Evolutionary conservation across 1,284 basidiomycete genomes (phyloP), one percentile per base, ranked within the genome.

Genomic region (Apiotrichum laibachii): DNA sequence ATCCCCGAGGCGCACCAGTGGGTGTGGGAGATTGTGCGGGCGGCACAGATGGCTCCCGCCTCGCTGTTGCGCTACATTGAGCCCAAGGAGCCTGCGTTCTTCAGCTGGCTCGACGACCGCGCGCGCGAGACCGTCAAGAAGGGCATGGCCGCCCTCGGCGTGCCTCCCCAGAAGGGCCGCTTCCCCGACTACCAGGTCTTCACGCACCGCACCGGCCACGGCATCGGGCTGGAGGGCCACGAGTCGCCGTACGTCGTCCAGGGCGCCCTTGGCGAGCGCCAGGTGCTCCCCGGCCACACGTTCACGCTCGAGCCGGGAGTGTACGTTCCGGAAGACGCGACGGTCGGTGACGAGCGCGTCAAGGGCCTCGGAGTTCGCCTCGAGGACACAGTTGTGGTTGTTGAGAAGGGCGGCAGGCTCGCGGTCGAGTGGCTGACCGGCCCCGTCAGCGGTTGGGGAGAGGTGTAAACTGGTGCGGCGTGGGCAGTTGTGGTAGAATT

Each of bases 301-400:
- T 91, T 92, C 76, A 90, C 88, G 9, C 82, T 91, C 66, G 90
- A 93, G 73, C 90, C 90, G 2, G 89, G 90, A 0, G 80, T 92
- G 34, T 92, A 92, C 74, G 87, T 92, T 54, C 72, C 73, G 4
- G 16, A 47, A 2, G 62, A 57, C 1, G 44, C 57, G n/a, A 51
- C 55, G 39, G 57, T 61, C 16, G 59, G 57, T 31, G 39, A 58
- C 40, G 52, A 56, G 37, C 60, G 56, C 1, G 83, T 87, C 63
- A 85, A 83, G 42, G 81, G 87, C 76, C 85, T 90, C 55, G 90
- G 90, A 1, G 83, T 92, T 16, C 83, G 90, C 40, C 76, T 92
- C 50, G 90, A 92, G 70, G 90, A 92, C 70, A 90, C 88, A 69
- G 88, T 91, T 68, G 87, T 86, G 63, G 82, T 92, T 55, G 73